A percentile compares a stretch with the other conserved stretches of the same genome.
phyloP scores from a whole-genome alignment of 2,329 filamentous ascomycete genomes.

The Acarospora socialis region DNA sequence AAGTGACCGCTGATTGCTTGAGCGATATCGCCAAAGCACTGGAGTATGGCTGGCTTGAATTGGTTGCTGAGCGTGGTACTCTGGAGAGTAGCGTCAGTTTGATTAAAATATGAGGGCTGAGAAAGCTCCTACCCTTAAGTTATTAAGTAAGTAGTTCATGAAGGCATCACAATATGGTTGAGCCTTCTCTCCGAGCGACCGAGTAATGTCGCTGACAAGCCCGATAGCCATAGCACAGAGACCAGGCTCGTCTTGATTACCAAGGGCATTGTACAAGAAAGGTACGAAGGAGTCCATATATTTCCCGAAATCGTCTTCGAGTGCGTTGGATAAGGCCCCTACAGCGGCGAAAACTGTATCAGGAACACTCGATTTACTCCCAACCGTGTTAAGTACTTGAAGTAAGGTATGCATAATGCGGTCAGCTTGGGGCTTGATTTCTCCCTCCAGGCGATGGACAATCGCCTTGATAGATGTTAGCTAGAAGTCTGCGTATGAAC shows the following conservation, averaged over 20 bases:
- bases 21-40: conserved; percentile 96
- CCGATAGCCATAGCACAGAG: conserved; percentile 96
- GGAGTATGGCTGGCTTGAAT: conserved; percentile 94
- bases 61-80: conserved; percentile 81
- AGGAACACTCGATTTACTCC: conserved; percentile 81
- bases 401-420: conserved; percentile 85
- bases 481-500: conserved; percentile 9
- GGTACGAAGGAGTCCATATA: conserved; percentile 95
- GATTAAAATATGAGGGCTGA: conserved; percentile 22
- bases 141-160: conserved; percentile 95
- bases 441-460: conserved; percentile 77
- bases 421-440: conserved; percentile 80
- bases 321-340: conserved; percentile 76
- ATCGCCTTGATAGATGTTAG: conserved; percentile 42
- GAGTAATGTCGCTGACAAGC: conserved; percentile 88
- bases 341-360: conserved; percentile 88
- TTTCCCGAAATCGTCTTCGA: conserved; percentile 86
- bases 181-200: conserved; percentile 76
- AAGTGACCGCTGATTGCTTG: conserved; percentile 86
- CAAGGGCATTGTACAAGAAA: conserved; percentile 84
- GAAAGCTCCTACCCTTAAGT: conserved; percentile 72
- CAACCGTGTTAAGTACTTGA: conserved; percentile 61
- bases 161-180: conserved; percentile 94
- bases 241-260: conserved; percentile 87
- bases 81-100: conserved; percentile 31